Conservation (phyloP, 2,329 filamentous ascomycete genomes). For the Cytospora chrysosperma region DNA sequence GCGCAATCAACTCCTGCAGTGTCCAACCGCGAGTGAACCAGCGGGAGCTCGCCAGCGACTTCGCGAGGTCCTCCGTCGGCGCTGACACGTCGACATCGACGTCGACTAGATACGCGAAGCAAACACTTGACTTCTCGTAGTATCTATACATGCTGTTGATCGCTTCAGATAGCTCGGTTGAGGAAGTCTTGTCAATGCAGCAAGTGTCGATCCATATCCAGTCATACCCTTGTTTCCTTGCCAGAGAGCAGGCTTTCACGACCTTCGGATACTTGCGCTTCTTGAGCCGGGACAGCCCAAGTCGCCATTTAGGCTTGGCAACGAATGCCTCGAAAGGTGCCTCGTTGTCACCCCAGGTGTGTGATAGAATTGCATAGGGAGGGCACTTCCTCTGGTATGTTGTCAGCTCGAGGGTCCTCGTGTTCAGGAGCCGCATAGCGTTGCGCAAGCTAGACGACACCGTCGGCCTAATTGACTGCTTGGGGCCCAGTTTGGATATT, state of each 20-base stretch:
- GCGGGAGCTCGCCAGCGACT: background rate
- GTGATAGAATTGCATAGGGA: slow-evolving; percentile 41
- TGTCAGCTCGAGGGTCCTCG: slow-evolving; percentile 8
- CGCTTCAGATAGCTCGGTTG: slow-evolving; percentile 37
- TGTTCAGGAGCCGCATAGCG: slow-evolving; percentile 14
- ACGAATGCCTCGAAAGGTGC: slow-evolving; percentile 30
- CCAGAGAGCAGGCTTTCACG: slow-evolving; percentile 34
- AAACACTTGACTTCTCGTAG: slow-evolving; percentile 32
- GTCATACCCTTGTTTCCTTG: slow-evolving; percentile 29
- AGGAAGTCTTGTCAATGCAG: slow-evolving; percentile 38
- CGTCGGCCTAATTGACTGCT: background rate
- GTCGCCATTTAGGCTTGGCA: slow-evolving; percentile 30
- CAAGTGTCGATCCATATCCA: slow-evolving; percentile 40
- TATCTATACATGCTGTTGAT: slow-evolving; percentile 39
- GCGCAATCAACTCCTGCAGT: slow-evolving; percentile 28
- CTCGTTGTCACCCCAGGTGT: slow-evolving; percentile 38
- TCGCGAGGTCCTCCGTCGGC: background rate
- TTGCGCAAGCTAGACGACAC: background rate
- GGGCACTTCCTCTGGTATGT: slow-evolving; percentile 21
- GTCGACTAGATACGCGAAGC: slow-evolving; percentile 37
- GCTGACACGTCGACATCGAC: slow-evolving; percentile 22
- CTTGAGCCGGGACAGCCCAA: slow-evolving; percentile 26
- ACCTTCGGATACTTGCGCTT: slow-evolving; percentile 33
- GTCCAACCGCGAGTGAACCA: slow-evolving; percentile 23
- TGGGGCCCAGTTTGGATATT: background rate